phyloP scores from a whole-genome alignment of 1,284 basidiomycete species.

The Cryptococcus sp. region DNA sequence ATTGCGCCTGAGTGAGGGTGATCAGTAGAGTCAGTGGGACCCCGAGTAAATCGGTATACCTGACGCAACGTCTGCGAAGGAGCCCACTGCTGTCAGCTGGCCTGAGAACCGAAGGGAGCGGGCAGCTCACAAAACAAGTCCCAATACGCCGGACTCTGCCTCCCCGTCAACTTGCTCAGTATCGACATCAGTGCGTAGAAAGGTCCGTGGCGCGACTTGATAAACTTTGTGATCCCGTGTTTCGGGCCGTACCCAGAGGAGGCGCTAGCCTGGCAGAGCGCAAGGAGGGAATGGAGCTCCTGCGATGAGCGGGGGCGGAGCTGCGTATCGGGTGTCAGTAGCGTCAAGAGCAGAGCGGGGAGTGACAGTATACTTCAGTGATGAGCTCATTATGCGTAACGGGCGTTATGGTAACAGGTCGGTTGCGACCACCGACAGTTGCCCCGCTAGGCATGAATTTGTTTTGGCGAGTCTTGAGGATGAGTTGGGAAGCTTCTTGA shows the following conservation, averaged over 20 bases:
- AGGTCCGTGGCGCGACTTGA: constrained; percentile 47
- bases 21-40: neutral
- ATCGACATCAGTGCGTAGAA: constrained; percentile 44
- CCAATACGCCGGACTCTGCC: constrained; percentile 41
- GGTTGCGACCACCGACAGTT: constrained; percentile 29
- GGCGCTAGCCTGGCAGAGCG: constrained; percentile 42
- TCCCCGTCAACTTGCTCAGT: constrained; percentile 36
- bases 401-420: constrained; percentile 47
- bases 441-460: constrained; percentile 41
- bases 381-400: constrained; percentile 39
- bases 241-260: constrained; percentile 18
- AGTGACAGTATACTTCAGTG: constrained; percentile 29
- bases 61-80: constrained; percentile 22
- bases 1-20: constrained; percentile 18
- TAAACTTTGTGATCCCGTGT: constrained; percentile 33
- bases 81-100: neutral
- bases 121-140: constrained; percentile 39
- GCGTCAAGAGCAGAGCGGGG: neutral
- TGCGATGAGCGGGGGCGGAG: constrained; percentile 36
- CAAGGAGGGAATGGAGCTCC: constrained; percentile 40
- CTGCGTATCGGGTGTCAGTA: constrained; percentile 12
- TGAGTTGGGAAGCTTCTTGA: constrained; percentile 30
- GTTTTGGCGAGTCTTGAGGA: constrained; percentile 46
- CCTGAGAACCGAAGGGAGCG: neutral
- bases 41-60: constrained; percentile 10